phyloP scores from a whole-genome alignment of 2,329 filamentous ascomycete genomes.

The Waltergamsia citrina region DNA sequence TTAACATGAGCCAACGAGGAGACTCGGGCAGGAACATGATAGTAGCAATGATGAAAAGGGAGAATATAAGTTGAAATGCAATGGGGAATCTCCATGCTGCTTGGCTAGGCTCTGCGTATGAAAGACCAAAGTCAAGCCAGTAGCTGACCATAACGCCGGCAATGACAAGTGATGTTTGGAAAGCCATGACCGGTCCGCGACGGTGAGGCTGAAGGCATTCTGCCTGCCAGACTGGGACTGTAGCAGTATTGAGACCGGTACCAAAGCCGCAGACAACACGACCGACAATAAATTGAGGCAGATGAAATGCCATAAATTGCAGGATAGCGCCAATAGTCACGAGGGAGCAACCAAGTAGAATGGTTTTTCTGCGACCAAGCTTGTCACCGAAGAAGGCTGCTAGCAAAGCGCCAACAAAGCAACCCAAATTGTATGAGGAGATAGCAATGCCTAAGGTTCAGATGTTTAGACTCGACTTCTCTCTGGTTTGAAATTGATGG shows the following conservation, averaged over 20 bases:
- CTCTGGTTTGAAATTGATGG: neutral
- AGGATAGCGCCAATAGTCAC: constrained; percentile 7
- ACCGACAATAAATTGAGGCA: constrained; percentile 16
- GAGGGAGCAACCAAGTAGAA: constrained; percentile 12
- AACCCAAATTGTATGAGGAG: constrained; percentile 34
- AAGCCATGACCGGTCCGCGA: constrained; percentile 20
- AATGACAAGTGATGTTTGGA: constrained; percentile 20
- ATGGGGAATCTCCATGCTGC: constrained; percentile 19
- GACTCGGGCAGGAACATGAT: constrained; percentile 17
- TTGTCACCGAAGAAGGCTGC: constrained; percentile 28
- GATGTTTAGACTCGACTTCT: constrained; percentile 29
- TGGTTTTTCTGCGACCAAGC: constrained; percentile 30
- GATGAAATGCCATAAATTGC: constrained; percentile 7
- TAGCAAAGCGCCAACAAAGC: constrained; percentile 33
- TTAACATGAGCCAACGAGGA: constrained; percentile 19
- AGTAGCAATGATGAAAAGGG: constrained; percentile 6
- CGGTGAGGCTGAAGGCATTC: constrained; percentile 22
- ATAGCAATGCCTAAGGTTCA: constrained; percentile 31
- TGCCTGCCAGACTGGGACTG: constrained; percentile 25
- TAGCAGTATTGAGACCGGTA: constrained; percentile 30
- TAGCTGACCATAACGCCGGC: constrained; percentile 22
- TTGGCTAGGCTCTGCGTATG: constrained; percentile 11
- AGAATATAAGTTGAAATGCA: constrained; percentile 12
- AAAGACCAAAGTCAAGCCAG: constrained; percentile 30
- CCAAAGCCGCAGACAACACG: constrained; percentile 26